Evolutionary conservation across 225 moss, liverwort and hornwort genomes (phyloP).

Genomic region (Straminergon stramineum): DNA sequence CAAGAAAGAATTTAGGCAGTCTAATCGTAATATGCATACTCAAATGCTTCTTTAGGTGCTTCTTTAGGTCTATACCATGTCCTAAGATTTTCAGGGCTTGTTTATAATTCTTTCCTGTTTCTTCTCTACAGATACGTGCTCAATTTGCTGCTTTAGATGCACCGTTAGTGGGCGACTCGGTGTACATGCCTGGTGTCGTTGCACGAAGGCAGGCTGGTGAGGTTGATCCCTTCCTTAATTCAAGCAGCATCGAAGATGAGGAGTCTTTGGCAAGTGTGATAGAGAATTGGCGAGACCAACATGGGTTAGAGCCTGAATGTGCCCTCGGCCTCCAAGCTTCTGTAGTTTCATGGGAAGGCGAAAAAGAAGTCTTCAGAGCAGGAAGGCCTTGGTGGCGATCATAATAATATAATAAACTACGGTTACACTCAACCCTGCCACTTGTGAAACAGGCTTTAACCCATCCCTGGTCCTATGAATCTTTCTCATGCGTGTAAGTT

Average conservation of each 20-base stretch:
- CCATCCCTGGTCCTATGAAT: not conserved
- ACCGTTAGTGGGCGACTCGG: conserved; percentile 85
- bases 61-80: not conserved
- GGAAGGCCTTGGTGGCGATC: conserved; percentile 53
- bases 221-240: conserved; percentile 55
- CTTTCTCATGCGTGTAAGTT: not conserved
- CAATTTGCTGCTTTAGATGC: conserved; percentile 85
- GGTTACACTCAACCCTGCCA: not conserved
- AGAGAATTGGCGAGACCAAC: conserved; percentile 38
- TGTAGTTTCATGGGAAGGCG: conserved; percentile 51
- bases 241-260: not conserved
- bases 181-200: conserved; percentile 70
- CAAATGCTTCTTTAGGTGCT: not conserved
- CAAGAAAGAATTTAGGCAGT: not conserved
- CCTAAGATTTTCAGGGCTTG: not conserved
- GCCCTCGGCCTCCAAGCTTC: conserved; percentile 60
- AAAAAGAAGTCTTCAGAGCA: conserved; percentile 29
- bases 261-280: not conserved
- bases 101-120: not conserved
- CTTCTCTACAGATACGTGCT: conserved; percentile 51
- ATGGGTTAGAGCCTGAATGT: conserved; percentile 53
- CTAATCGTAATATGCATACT: not conserved
- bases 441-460: not conserved
- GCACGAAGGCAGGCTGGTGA: conserved; percentile 56
- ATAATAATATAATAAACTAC: not conserved